phyloP scores from a whole-genome alignment of 202 grass and related monocot species.

The Hordeum pubiflorum region DNA sequence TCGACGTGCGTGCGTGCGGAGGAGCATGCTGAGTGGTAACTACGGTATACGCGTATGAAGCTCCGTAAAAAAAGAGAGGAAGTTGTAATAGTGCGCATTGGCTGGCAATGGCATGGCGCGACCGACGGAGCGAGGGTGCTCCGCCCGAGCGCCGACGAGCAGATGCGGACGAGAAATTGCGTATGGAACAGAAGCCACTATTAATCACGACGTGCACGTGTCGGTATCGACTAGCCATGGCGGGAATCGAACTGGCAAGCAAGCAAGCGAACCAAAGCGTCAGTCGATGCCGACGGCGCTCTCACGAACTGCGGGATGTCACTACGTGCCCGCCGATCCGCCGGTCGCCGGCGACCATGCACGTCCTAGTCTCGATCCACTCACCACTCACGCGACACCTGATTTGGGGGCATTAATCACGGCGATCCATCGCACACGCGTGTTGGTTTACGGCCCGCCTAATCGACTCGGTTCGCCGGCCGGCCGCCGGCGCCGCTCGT shows the following conservation, averaged over 20 bases:
- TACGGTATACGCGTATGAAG: no score
- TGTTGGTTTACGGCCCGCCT: neutral
- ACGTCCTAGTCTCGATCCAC: slow-evolving; percentile 7
- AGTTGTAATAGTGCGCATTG: neutral
- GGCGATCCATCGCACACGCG: neutral
- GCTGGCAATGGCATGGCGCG: neutral
- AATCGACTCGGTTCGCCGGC: neutral
- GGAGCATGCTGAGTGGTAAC: no score
- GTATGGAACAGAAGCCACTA: neutral
- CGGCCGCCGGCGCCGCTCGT: neutral
- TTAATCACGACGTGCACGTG: neutral
- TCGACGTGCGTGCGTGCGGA: neutral
- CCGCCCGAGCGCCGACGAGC: neutral
- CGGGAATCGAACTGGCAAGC: neutral
- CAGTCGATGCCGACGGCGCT: neutral
- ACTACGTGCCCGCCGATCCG: neutral
- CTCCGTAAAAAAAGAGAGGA: no score
- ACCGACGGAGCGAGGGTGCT: neutral
- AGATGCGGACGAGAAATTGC: neutral
- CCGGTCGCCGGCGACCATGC: neutral
- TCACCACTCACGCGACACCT: neutral
- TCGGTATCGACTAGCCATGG: neutral
- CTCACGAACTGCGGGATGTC: neutral
- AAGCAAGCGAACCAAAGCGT: neutral
- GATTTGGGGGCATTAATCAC: neutral